Evolutionary conservation across 139 green algal species (phyloP).

Genomic region (Chlorella ohadii): DNA sequence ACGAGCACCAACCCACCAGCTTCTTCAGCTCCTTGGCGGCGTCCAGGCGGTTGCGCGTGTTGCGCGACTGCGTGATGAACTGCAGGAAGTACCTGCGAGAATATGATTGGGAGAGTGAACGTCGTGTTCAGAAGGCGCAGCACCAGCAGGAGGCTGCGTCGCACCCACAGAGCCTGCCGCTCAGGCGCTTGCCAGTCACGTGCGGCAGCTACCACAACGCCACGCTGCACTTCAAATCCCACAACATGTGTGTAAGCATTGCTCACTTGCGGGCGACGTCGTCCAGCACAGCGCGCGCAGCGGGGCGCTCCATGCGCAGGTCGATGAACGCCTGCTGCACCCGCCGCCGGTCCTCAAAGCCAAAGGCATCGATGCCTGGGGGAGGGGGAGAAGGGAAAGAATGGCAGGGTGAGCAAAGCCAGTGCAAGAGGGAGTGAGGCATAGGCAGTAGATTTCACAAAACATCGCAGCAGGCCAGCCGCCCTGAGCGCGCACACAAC

Average conservation of each 20-base stretch:
- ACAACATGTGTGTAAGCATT: no score
- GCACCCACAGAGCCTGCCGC: no score
- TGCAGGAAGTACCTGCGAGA: conserved; percentile 57
- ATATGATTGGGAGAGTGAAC: neutral
- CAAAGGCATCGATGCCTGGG: conserved; percentile 72
- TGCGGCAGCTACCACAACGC: no score
- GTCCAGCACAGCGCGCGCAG: conserved; percentile 3
- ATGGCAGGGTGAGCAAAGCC: no score
- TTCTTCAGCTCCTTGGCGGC: conserved; percentile 89
- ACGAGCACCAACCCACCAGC: conserved; percentile 66
- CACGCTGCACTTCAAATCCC: no score
- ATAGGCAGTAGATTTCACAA: no score
- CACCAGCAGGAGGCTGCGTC: no score
- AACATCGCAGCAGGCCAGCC: no score
- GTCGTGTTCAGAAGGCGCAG: no score
- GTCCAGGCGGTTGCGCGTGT: conserved; percentile 69
- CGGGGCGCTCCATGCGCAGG: conserved; percentile 69
- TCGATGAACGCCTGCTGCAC: conserved; percentile 73
- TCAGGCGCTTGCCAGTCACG: no score
- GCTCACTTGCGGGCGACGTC: conserved; percentile 23
- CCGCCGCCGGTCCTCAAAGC: conserved; percentile 62
- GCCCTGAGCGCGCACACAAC: no score
- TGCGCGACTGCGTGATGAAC: conserved; percentile 69
- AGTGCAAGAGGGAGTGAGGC: no score
- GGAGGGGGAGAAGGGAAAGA: neutral